These are phyloP conservation scores for Aureoboletus auriporus DNA, from an alignment of 768 basidiomycete species.

Conservation along the genomic window DNA sequence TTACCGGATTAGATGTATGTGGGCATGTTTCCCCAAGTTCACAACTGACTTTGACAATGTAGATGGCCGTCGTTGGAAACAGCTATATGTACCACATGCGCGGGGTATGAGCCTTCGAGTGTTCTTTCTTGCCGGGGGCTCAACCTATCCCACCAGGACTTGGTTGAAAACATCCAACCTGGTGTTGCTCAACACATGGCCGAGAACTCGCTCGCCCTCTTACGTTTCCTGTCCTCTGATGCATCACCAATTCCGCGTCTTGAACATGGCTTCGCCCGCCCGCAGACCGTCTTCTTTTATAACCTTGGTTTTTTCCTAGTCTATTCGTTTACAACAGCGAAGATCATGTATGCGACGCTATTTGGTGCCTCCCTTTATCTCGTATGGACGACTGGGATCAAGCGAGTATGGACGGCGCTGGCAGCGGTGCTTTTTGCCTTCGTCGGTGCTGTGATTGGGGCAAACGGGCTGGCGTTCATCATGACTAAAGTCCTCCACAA, in stretches of 20 bases:
- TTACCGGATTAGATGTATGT: slow-evolving; percentile 86
- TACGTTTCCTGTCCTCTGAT: slow-evolving; percentile 67
- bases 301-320: slow-evolving; percentile 64
- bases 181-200: slow-evolving; percentile 91
- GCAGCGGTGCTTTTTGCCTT: slow-evolving; percentile 49
- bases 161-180: slow-evolving; percentile 77
- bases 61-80: slow-evolving; percentile 91
- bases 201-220: slow-evolving; percentile 78
- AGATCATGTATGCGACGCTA: slow-evolving; percentile 53
- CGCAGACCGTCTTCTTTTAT: slow-evolving; percentile 75
- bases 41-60: slow-evolving; percentile 2
- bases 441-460: slow-evolving; percentile 53
- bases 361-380: slow-evolving; percentile 45
- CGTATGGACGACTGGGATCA: slow-evolving; percentile 31
- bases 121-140: background rate
- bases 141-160: slow-evolving; percentile 39
- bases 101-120: slow-evolving; percentile 45
- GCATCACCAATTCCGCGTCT: slow-evolving; percentile 67
- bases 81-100: slow-evolving; percentile 94
- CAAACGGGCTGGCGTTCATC: slow-evolving; percentile 69
- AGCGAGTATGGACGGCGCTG: slow-evolving; percentile 36
- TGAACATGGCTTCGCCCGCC: slow-evolving; percentile 44
- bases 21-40: background rate
- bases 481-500: slow-evolving; percentile 61
- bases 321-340: slow-evolving; percentile 73